Conservation (phyloP, 129 eudicot species). For the Flaveria brownii region DNA sequence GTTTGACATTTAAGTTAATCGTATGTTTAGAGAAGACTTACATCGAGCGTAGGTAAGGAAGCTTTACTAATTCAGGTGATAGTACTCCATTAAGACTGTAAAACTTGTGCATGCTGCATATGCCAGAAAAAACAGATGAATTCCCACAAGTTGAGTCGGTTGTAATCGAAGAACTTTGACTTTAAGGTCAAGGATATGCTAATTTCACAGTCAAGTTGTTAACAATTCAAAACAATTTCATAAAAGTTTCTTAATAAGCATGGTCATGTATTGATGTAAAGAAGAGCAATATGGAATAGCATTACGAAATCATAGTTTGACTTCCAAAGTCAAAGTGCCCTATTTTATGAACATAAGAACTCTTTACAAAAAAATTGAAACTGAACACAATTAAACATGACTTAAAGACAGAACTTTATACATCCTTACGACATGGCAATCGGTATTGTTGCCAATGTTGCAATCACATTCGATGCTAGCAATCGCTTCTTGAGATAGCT, state of each 20-base stretch:
- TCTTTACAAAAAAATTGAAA: not conserved
- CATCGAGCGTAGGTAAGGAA: constrained; percentile 67
- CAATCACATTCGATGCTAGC: constrained; percentile 67
- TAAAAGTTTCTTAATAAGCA: not conserved
- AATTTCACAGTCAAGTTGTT: not conserved
- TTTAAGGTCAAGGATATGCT: constrained; percentile 22
- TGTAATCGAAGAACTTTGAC: constrained; percentile 11
- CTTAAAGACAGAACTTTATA: constrained; percentile 41
- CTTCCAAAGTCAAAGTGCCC: constrained; percentile 20
- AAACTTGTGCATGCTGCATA: constrained; percentile 66
- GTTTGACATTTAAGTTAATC: not conserved
- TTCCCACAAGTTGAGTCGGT: not conserved
- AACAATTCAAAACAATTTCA: not conserved
- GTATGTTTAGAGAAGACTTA: constrained; percentile 36
- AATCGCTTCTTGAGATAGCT: constrained; percentile 43
- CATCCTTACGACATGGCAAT: constrained; percentile 75
- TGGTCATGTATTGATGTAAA: not conserved
- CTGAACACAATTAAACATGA: not conserved
- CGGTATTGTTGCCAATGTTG: constrained; percentile 48
- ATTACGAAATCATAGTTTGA: constrained; percentile 13
- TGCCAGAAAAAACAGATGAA: constrained; percentile 9
- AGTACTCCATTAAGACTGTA: constrained; percentile 80
- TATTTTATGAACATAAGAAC: not conserved
- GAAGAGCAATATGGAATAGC: not conserved
- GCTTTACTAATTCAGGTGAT: constrained; percentile 64